Base-by-base conservation (phyloP, 495 filamentous ascomycete species). In the Emericellopsis terricola region DNA sequence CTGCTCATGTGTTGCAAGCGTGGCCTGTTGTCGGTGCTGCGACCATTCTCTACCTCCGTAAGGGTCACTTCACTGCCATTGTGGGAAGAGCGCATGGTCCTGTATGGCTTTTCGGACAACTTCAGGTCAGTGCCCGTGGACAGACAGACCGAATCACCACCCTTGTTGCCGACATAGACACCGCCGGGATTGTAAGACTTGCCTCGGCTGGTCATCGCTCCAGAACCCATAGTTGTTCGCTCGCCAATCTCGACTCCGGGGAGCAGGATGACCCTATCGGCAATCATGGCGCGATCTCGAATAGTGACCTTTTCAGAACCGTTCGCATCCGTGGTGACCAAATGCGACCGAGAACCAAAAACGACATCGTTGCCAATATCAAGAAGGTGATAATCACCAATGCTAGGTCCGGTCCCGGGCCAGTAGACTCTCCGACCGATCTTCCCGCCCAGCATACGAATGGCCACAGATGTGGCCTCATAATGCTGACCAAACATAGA, bases 391-490 rank as follows among this genome's bases (percentile, higher is more conserved):
- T 60, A 62, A 19, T 64, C 59, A 11, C 55, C 50, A 13, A 62
- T 50, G 0, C 48, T 41, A 0, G 58, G 62, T 6, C 61, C 61
- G 15, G 52, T 59, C 21, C 58, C 57, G 1, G 61, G 62, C 62
- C 62, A 66, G 42, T 66, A 64, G 15, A 64, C 46, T 10, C 53
- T 52, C 33, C 49, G 47, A 8, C 62, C 62, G 7, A 59, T 52
- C 37, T 53, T 55, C 2, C 49, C 61, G 20, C 59, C 62, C 8
- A 66, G 44, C 14, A 48, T 29, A 10, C 60, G 47, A 8, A 55
- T 35, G 3, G 49, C 44, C n/a, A 59, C 41, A 0, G 59, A 62
- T 8, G 58, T 60, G 19, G 49, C 38, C 24, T 59, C 57, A 34
- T 66, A 64, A 36, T 66, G 62, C 8, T 46, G 46, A 17, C 44